Evolutionary conservation across 805 yeast genomes (phyloP), one percentile per base, ranked within the genome.

Genomic region (Candida tibetensis): DNA sequence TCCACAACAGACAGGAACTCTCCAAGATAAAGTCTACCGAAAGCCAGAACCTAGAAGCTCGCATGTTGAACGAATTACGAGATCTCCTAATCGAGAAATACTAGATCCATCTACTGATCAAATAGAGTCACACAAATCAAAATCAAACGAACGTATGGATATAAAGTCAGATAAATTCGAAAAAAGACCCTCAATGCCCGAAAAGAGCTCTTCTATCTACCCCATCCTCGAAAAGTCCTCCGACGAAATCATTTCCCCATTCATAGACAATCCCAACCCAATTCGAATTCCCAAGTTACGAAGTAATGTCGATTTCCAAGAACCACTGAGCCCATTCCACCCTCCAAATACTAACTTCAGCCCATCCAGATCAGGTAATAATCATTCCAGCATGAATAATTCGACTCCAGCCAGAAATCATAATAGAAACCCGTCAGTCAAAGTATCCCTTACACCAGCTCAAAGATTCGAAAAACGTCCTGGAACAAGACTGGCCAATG

Each of bases 371-470:
- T 17, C 4, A 14, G 14, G 13, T 17, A n/a, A n/a, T n/a, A n/a
- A n/a, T n/a, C 26, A 9, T 5, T 17, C n/a, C 8, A 9, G 12
- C 40, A 21, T 13, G 30, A 18, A 18, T 16, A 12, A 33, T 5
- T 22, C 32, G 4, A 30, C 32, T 15, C 32, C 32, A 8, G 32
- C 14, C 36, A 13, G 33, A 9, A 32, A 45, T 21, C 51, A 52
- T 35, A 43, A 41, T 13, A 34, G 67, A 30, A 53, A 46, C 22
- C 47, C 64, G 4, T 60, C 70, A 2, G 70, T 65, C 4, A 66
- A 64, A 34, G 58, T 68, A 5, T 66, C 74, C 2, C 45, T 68
- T 13, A 75, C 80, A 0, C 81, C 81, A 5, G 79, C 79, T 0
- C 81, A 76, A 45, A 51, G 75, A 22, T 48, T 72, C 19, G 79